A percentile compares a stretch with the other conserved stretches of the same genome.
These are phyloP conservation scores for Parasitella parasitica DNA, from an alignment of 371 early-diverging fungal species.

Conservation along the genomic window DNA sequence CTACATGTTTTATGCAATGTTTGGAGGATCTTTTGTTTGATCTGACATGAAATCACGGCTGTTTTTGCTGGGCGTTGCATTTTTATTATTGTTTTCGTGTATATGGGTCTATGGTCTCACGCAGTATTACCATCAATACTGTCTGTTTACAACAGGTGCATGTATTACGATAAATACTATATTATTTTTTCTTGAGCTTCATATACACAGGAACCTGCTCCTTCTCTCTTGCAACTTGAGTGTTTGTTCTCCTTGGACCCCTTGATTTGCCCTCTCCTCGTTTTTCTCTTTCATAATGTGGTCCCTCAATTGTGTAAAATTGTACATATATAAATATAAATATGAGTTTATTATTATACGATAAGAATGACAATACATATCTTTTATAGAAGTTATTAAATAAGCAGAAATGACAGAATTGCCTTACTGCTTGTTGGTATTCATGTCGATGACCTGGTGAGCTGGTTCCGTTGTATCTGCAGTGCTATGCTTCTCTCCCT, in stretches of 20 bases:
- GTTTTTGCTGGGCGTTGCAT: not conserved
- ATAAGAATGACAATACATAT: not conserved
- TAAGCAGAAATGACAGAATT: not conserved
- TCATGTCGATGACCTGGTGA: not conserved
- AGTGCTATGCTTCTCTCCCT: not conserved
- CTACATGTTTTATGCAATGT: not conserved
- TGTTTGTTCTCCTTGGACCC: not conserved
- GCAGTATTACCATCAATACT: too few species aligned
- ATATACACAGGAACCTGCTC: not conserved
- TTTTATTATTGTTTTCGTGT: not conserved
- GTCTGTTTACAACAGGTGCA: too few species aligned
- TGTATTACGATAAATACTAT: not conserved
- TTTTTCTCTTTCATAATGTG: not conserved
- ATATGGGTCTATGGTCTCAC: too few species aligned
- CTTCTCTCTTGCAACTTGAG: not conserved
- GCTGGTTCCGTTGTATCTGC: not conserved
- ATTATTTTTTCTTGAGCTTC: not conserved
- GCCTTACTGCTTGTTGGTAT: not conserved
- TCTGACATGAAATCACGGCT: not conserved
- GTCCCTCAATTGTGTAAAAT: not conserved
- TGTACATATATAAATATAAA: too few species aligned
- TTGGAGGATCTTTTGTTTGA: not conserved
- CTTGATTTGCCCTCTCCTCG: not conserved
- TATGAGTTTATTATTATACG: not conserved
- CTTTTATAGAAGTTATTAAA: not conserved